Percentiles rank a stretch among this genome's conserved stretches.
Conservation (phyloP, 257 asterid species). For the Solanum corneliomulleri region DNA sequence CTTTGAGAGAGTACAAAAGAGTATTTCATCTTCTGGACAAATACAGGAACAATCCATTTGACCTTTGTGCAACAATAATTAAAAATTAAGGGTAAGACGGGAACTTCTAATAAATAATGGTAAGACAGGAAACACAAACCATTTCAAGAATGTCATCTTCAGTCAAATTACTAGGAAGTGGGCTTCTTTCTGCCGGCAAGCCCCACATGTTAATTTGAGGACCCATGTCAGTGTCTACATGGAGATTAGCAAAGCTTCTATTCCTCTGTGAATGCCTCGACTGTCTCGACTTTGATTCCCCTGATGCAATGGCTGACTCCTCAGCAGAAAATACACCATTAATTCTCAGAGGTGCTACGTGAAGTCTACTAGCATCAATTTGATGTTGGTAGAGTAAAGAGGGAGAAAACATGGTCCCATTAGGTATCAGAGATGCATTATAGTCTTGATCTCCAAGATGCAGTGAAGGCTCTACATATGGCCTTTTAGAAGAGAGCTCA, state of each 20-base stretch:
- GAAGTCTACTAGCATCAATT: constrained; percentile 49
- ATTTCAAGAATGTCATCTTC: constrained; percentile 87
- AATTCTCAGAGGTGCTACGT: constrained; percentile 29
- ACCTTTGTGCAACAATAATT: background rate
- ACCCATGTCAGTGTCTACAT: constrained; percentile 9
- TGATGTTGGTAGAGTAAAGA: constrained; percentile 55
- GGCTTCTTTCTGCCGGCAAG: constrained; percentile 43
- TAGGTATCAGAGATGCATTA: constrained; percentile 29
- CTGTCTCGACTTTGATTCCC: constrained; percentile 20
- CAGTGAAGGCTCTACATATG: constrained; percentile 36
- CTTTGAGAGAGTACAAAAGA: background rate
- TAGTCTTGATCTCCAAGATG: constrained; percentile 27
- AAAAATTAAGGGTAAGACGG: constrained; percentile 1
- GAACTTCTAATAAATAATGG: background rate
- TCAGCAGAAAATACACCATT: constrained; percentile 17
- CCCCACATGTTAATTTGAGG: constrained; percentile 36
- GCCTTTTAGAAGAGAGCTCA: constrained; percentile 28
- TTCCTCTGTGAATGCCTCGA: constrained; percentile 21
- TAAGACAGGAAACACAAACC: constrained; percentile 39
- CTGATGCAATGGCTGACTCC: constrained; percentile 20
- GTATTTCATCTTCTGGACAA: background rate
- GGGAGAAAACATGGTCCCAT: constrained; percentile 48
- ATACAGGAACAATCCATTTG: background rate
- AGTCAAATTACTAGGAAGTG: constrained; percentile 44
- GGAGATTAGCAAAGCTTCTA: constrained; percentile 22